Base-by-base conservation (phyloP, 495 filamentous ascomycete genomes). In the Penicillium pulvis region DNA sequence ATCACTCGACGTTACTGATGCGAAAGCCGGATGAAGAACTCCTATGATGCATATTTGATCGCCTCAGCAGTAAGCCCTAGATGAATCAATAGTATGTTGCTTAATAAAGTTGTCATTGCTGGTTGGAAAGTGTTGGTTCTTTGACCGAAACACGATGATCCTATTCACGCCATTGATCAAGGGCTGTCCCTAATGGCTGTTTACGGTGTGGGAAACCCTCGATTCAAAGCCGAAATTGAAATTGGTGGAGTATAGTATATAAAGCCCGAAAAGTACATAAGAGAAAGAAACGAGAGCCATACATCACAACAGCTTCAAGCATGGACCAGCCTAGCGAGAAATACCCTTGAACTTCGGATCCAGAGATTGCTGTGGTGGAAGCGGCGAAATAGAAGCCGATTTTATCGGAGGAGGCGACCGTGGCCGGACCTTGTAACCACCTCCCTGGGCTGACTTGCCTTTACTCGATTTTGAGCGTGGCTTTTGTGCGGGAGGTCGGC, bases 381-480 rank as follows among this genome's bases (percentile, higher is more conserved):
- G 33, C 9, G 33, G 33, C 3, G 33, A 36, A 14, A 36, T 9
- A 36, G 39, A 17, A 17, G 3, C 39, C 39, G 16, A 4, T 41
- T 1, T 14, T 6, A 17, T 41, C 14, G 39, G 33, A 1, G 33
- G 14, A 36, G 55, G 51, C 3, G 57, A 51, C 17, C 55, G 53
- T 6, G 50, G 7, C 33, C 30, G 36, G 20, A 54, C 23, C 45
- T 51, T 57, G 16, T 55, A 55, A 14, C 47, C 51, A 6, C 30
- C 16, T 33, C 17, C 43, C 46, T 35, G 31, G 6, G 30, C 23
- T 31, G 56, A 9, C 26, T 72, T 76, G 2, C 60, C 64, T 20
- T 70, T 75, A 5, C 36, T 44, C 1, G 45, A 9, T 23, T 57
- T 64, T 5, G 63, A 55, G 0, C 56, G 62, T 0, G 52, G 17